Base-by-base conservation (phyloP, 1,139 yeast species). In the Protomyces gravidus region DNA sequence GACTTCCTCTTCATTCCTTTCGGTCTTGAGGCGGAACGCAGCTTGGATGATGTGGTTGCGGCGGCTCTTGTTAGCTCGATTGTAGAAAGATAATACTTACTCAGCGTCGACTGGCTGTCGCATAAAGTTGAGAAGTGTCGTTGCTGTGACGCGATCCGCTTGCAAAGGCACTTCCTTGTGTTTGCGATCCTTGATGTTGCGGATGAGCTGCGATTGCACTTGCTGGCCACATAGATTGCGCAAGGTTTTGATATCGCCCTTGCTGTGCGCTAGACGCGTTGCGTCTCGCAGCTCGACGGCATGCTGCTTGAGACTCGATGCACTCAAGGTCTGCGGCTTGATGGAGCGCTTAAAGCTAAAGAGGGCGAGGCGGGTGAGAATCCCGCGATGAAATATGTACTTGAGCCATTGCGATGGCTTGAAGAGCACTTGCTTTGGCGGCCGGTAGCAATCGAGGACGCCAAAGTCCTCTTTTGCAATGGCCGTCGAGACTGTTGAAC, bases 171-270 rank as follows among this genome's bases (percentile, higher is more conserved):
- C 26, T 11, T 19, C 13, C 15, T 19, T 27, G 26, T 21, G 30
- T 21, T 23, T 32, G 7, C 30, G 32, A 13, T 42, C 25, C 36
- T 52, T 52, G 40, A 52, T 52, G n/a, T 32, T 32, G 15, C 57
- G 46, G 23, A 45, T 45, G 33, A 52, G 45, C 33, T 45, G 19
- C 32, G 57, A 45, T 26, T 52, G 57, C 15, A 52, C 23, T 33
- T 23, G 30, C 13, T 42, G 26, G 30, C 57, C 57, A 23, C 57
- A 52, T 21, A 52, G 19, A 17, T 47, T 52, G 42, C 42, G 42
- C 11, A 36, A n/a, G 42, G 42, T 36, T 36, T 36, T 36, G 11
- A 36, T 36, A 23, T 36, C 42, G 25, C 42, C 42, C 42, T 36
- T 36, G 42, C 42, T 36, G 42, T 36, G 42, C 17, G 42, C 42